Base-by-base conservation (phyloP, 495 filamentous ascomycete species). In the Hypoxylon crocopeplum region DNA sequence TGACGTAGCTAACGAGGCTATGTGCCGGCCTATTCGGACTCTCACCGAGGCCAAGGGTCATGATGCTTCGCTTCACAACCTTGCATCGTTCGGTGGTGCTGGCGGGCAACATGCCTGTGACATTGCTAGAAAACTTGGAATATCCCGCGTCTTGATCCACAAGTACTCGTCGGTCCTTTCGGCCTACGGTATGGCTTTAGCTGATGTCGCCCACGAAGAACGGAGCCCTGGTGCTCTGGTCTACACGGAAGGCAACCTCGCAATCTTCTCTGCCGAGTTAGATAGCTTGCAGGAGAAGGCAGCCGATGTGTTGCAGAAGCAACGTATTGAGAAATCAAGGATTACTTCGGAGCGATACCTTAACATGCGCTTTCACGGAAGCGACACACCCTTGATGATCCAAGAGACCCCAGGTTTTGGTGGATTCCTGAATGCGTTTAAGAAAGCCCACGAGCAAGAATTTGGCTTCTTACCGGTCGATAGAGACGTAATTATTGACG, bases 61-160 rank as follows among this genome's bases (percentile, higher is more conserved):
- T 68, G 92, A 96, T 69, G 93, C 93, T 1, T 90, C 89, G 2
- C 89, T 88, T 61, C 94, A 98, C 72, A 79, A 91, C 5, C 82
- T 98, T 30, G 92, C 93, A 1, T 93, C 90, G 0, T 98, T 98
- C 75, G 94, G 94, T 11, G 94, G 94, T 30, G 94, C 94, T 1
- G 94, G 94, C 41, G 94, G 94, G 1, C 94, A 98, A 69, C 94
- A 98, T 66, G 94, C 94, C 3, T 90, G 95, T n/a, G 92, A 92
- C 13, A 96, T 98, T 65, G 94, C 92, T 7, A 88, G 92, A 64
- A 88, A 88, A 13, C 77, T 98, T 13, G 92, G 94, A 0, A 92
- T 98, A 59, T 80, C 76, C 33, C 89, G 93, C 69, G 93, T 97
- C 40, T 77, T 98, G 2, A 82, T 98, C 17, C 94, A 97, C 68